Conservation (phyloP, 495 filamentous ascomycete species). For the Daldinia grandis region DNA sequence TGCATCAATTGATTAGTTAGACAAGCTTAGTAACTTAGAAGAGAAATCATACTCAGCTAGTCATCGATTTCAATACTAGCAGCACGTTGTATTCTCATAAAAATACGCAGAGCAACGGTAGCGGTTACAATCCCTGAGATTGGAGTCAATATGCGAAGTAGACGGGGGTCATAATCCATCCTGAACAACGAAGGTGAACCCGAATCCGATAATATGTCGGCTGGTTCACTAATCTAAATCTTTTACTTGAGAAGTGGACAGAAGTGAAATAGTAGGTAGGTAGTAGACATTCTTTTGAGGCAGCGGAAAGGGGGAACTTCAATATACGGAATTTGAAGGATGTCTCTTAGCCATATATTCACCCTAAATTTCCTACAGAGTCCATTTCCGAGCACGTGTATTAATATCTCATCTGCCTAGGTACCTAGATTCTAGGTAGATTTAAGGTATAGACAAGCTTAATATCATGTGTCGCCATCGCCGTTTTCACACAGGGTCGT, state of each 20-base stretch:
- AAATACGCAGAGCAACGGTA: neutral
- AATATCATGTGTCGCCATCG: no score
- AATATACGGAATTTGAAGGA: neutral
- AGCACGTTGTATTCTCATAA: neutral
- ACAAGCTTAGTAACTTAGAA: neutral
- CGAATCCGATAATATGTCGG: neutral
- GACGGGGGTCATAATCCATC: neutral
- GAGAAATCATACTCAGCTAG: neutral
- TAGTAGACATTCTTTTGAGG: neutral
- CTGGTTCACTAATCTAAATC: neutral
- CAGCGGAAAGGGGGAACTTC: neutral
- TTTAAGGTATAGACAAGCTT: no score
- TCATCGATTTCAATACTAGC: neutral
- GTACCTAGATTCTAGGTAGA: no score
- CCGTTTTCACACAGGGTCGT: neutral
- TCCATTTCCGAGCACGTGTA: no score
- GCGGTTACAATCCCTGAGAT: neutral
- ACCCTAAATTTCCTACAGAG: no score
- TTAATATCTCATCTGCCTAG: no score
- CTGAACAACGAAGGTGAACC: neutral
- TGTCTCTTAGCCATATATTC: no score
- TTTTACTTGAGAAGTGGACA: neutral
- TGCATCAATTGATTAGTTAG: neutral
- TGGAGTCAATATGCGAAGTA: neutral
- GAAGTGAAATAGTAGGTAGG: neutral